Conservation (phyloP, 805 yeast species). For the Isabelozyma pseudorhagii region DNA sequence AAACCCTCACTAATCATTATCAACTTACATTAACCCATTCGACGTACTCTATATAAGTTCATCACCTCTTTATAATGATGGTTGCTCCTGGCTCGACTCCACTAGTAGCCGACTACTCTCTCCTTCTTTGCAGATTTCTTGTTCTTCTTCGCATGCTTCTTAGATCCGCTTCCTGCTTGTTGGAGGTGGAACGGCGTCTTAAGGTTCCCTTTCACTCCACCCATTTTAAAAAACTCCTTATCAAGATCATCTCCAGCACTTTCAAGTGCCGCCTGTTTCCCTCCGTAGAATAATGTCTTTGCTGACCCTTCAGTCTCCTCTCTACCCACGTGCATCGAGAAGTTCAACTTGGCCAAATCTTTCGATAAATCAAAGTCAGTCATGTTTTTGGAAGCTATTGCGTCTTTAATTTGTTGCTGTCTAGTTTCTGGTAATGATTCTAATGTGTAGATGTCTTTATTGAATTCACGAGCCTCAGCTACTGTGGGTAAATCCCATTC, state of each 20-base stretch:
- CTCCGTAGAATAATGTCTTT: slow-evolving; percentile 64
- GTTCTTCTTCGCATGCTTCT: slow-evolving; percentile 75
- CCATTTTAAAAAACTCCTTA: slow-evolving; percentile 77
- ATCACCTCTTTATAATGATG: too few relatives aligned
- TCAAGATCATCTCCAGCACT: slow-evolving; percentile 83
- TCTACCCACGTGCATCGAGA: slow-evolving; percentile 62
- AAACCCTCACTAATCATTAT: too few relatives aligned
- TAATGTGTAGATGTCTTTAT: slow-evolving; percentile 68
- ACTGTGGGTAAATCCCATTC: slow-evolving; percentile 52
- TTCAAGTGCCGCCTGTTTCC: slow-evolving; percentile 74
- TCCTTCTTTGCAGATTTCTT: slow-evolving; percentile 57
- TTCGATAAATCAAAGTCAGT: slow-evolving; percentile 61
- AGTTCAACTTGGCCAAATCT: slow-evolving; percentile 71
- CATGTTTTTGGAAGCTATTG: slow-evolving; percentile 58
- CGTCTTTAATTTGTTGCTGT: slow-evolving; percentile 63
- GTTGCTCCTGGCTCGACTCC: neutral
- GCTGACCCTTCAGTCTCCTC: slow-evolving; percentile 31
- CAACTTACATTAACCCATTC: too few relatives aligned
- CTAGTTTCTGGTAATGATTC: slow-evolving; percentile 67
- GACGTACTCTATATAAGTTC: too few relatives aligned
- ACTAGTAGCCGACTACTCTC: slow-evolving; percentile 24
- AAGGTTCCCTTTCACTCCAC: slow-evolving; percentile 58
- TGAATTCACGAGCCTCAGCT: slow-evolving; percentile 50
- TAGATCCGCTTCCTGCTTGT: slow-evolving; percentile 26
- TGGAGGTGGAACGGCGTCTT: slow-evolving; percentile 71